phyloP scores from a whole-genome alignment of 2,329 filamentous ascomycete genomes.

The Apiospora saccharicola region DNA sequence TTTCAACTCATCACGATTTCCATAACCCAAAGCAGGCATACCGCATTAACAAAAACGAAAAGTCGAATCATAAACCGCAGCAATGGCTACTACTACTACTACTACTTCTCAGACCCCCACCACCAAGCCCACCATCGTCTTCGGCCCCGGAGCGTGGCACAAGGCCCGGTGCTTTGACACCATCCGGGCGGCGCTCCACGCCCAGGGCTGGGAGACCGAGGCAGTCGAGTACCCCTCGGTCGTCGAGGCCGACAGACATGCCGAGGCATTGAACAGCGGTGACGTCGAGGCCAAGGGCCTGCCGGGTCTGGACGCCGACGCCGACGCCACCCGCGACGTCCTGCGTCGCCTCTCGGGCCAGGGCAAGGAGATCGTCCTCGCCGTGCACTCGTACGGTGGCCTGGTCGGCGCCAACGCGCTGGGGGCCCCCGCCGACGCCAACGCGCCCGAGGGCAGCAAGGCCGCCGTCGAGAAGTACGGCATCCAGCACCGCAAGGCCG shows the following conservation, averaged over 20 bases:
- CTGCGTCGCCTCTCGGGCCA: constrained; percentile 41
- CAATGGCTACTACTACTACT: background rate
- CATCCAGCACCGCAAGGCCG: constrained; percentile 39
- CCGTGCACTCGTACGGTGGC: constrained; percentile 54
- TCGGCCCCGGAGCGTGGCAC: constrained; percentile 48
- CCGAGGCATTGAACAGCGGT: background rate
- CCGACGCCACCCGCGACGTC: constrained; percentile 38
- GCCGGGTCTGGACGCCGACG: constrained; percentile 39
- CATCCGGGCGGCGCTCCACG: constrained; percentile 37
- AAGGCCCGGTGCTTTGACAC: constrained; percentile 37
- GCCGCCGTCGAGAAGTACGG: constrained; percentile 36
- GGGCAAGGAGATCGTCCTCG: constrained; percentile 50
- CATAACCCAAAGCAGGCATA: background rate
- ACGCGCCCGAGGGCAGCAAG: constrained; percentile 7
- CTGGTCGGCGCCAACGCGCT: constrained; percentile 48
- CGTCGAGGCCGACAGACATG: constrained; percentile 28
- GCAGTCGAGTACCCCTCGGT: constrained; percentile 42
- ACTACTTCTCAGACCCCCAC: background rate
- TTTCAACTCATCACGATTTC: background rate
- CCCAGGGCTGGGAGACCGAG: constrained; percentile 39
- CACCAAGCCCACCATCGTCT: constrained; percentile 38
- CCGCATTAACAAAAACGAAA: no score
- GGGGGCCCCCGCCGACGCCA: constrained; percentile 33
- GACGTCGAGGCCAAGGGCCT: constrained; percentile 24
- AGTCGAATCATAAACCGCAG: no score